Base-by-base conservation (phyloP, 2,329 filamentous ascomycete species). In the Sporothrix luriei region DNA sequence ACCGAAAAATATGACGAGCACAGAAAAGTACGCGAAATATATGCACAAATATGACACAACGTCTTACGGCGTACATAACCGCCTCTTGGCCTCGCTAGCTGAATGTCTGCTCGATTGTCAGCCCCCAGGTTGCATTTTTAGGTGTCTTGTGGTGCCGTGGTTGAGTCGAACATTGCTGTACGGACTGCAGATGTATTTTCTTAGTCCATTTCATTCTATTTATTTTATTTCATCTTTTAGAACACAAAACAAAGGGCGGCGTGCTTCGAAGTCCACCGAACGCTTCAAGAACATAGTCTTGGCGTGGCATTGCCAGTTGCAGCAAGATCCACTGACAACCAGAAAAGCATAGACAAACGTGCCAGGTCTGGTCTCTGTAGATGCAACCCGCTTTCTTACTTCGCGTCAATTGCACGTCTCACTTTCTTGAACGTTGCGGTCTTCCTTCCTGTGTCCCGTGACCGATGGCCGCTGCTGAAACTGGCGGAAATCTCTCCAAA, bases 401-500 rank as follows among this genome's bases (percentile, higher is more conserved):
- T 62, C 40, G n/a, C n/a, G 46, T 43, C 19, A 5, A 29, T 29
- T 40, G 26, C 19, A 9, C 7, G n/a, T 38, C 52, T 11, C 43
- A 46, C 43, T 33, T 38, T 2, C 24, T 43, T n/a, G 21, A 21
- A 64, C 21, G 7, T 48, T 33, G 26, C 16, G 24, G 26, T 65
- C 33, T 9, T 21, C 26, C 40, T 57, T n/a, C 16, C 33, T 52
- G 24, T 13, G 11, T 68, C 66, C 66, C 66, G 66, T 68, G 54
- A 61, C 54, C 43, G 43, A 10, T 68, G 66, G 40, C 26, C n/a
- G 66, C 66, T 68, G 52, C 66, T 48, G 51, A 33, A 6, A 6
- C 33, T 33, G 33, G 19, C 11, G 19, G 43, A 3, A 33, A 1
- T 7, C 33, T 33, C 33, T 33, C 33, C 33, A 33, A 33, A 33